phyloP scores from a whole-genome alignment of 2,329 filamentous ascomycete species.

The Fusarium solani-melongenae region DNA sequence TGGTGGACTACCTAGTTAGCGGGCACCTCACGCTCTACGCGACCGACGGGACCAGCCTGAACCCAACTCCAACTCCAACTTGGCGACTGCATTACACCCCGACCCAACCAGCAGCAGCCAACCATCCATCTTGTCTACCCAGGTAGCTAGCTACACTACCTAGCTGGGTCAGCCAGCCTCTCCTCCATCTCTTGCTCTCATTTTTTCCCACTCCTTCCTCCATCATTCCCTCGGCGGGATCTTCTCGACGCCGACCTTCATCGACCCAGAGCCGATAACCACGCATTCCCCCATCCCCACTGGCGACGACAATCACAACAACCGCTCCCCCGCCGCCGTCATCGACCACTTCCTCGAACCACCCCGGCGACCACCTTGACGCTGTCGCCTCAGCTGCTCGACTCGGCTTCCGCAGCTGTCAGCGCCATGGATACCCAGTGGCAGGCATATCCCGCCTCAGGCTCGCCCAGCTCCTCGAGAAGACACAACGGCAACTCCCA shows the following conservation, averaged over 20 bases:
- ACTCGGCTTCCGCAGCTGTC: slow-evolving; percentile 31
- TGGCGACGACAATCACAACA: slow-evolving; percentile 28
- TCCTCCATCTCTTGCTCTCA: slow-evolving; percentile 31
- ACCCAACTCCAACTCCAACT: slow-evolving; percentile 41
- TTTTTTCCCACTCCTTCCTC: slow-evolving; percentile 28
- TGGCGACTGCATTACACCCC: slow-evolving; percentile 38
- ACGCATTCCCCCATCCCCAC: slow-evolving; percentile 32
- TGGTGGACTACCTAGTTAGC: slow-evolving; percentile 11
- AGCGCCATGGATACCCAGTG: slow-evolving; percentile 66
- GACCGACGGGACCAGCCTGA: slow-evolving; percentile 5
- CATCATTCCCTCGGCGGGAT: slow-evolving; percentile 17
- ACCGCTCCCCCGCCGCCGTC: slow-evolving; percentile 27
- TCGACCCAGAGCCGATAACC: slow-evolving; percentile 32
- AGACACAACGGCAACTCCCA: slow-evolving; percentile 68
- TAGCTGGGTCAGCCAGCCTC: slow-evolving; percentile 14
- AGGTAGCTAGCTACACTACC: slow-evolving; percentile 23
- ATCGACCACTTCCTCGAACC: slow-evolving; percentile 15
- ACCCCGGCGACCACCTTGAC: slow-evolving; percentile 22
- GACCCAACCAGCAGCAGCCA: slow-evolving; percentile 33
- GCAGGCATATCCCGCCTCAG: slow-evolving; percentile 72
- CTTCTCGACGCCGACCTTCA: slow-evolving; percentile 36
- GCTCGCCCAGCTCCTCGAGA: slow-evolving; percentile 68
- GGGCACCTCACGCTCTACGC: slow-evolving; percentile 5
- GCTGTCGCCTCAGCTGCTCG: slow-evolving; percentile 37
- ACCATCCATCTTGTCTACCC: slow-evolving; percentile 21